These are phyloP conservation scores for Fusarium falciforme DNA, from an alignment of 2,329 filamentous ascomycete genomes.

Conservation along the genomic window DNA sequence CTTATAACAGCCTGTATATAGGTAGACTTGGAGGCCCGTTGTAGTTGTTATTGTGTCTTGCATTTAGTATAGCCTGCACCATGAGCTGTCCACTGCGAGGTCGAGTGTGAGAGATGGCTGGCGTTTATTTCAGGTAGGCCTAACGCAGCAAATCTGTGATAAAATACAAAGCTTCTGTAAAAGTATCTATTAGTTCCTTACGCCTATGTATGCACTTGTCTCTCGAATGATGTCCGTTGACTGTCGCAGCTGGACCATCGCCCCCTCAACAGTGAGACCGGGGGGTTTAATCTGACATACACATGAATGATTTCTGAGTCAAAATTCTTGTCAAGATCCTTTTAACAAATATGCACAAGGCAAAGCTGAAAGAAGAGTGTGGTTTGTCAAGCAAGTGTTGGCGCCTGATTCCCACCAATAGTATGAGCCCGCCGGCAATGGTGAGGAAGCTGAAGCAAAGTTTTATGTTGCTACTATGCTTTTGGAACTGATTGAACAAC, in stretches of 20 bases:
- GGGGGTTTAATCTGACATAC: not conserved
- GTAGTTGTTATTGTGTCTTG: not conserved
- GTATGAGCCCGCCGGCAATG: not conserved
- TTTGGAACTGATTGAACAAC: not conserved
- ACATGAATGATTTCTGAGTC: not conserved
- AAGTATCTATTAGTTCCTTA: too few relatives aligned
- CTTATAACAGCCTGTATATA: accelerated
- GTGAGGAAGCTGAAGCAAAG: not conserved
- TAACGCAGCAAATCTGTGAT: too few relatives aligned
- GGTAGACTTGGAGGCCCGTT: not conserved
- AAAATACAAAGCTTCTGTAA: too few relatives aligned
- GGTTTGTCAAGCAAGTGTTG: not conserved
- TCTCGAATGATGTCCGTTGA: too few relatives aligned
- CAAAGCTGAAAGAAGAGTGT: not conserved
- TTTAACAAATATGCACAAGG: not conserved
- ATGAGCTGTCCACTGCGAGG: not conserved
- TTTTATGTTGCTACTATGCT: not conserved
- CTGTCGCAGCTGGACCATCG: too few relatives aligned
- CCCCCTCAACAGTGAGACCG: not conserved
- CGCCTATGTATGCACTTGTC: too few relatives aligned
- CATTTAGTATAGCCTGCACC: not conserved
- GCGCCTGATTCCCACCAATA: not conserved
- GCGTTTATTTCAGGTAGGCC: too few relatives aligned
- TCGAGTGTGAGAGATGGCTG: too few relatives aligned
- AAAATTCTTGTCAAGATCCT: not conserved